Evolutionary conservation across 371 early-diverging fungal genomes (phyloP).

Genomic region (Gilbertella persicaria): DNA sequence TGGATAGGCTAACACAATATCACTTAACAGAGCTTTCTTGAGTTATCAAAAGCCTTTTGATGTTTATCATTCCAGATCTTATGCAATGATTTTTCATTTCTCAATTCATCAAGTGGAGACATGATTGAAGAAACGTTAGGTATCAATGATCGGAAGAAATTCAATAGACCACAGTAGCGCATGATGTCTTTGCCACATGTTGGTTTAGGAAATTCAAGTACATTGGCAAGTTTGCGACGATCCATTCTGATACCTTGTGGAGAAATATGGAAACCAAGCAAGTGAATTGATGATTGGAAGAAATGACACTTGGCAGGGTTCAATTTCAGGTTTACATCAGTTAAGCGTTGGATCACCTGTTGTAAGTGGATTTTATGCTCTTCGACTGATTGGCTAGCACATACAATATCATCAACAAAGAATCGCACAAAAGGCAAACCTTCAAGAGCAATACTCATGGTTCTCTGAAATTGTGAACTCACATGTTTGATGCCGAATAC

Average conservation of each 20-base stretch:
- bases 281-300: not conserved
- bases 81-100: slow-evolving; percentile 1
- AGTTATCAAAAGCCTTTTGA: slow-evolving; percentile 2
- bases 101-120: slow-evolving; percentile 20
- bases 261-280: slow-evolving; percentile 19
- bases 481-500: slow-evolving; percentile 10
- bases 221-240: too few relatives aligned
- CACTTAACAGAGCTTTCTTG: not conserved
- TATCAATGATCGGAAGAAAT: slow-evolving; percentile 23
- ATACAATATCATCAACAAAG: slow-evolving; percentile 19
- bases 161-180: slow-evolving; percentile 18
- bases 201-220: slow-evolving; percentile 11
- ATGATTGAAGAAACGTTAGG: slow-evolving; percentile 10
- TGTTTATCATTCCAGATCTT: not conserved
- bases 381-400: not conserved
- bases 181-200: slow-evolving; percentile 15
- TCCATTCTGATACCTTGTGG: slow-evolving; percentile 10
- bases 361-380: slow-evolving; percentile 7
- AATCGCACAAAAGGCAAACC: slow-evolving; percentile 1
- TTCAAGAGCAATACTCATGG: not conserved
- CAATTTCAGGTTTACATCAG: slow-evolving; percentile 15
- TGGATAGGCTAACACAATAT: slow-evolving; percentile 6
- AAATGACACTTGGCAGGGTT: slow-evolving; percentile 21
- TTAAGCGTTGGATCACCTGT: slow-evolving; percentile 14
- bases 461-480: not conserved